phyloP scores from a whole-genome alignment of 805 yeast species.

The Lipomyces anomalus region DNA sequence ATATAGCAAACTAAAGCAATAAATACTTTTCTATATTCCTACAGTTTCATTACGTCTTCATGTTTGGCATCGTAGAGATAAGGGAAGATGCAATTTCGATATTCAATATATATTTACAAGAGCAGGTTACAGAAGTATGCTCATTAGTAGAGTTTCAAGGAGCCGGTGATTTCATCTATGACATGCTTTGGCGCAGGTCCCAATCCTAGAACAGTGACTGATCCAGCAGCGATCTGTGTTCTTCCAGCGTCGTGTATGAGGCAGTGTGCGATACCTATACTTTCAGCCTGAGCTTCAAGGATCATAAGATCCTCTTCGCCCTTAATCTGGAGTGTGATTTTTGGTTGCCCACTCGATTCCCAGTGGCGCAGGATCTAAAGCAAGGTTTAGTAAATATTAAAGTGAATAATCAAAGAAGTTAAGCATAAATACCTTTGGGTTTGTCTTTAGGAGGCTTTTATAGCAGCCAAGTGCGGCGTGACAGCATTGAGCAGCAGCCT shows the following conservation, averaged over 20 bases:
- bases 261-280: constrained; percentile 69
- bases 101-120: too few relatives aligned
- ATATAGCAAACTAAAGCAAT: background rate
- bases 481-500: constrained; percentile 94
- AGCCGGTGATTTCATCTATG: constrained; percentile 76
- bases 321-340: constrained; percentile 67
- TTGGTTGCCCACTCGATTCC: constrained; percentile 86
- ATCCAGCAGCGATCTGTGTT: constrained; percentile 93
- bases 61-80: too few relatives aligned
- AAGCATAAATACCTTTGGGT: constrained; percentile 53
- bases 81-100: too few relatives aligned
- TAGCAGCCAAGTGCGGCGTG: constrained; percentile 96
- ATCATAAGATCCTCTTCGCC: constrained; percentile 66
- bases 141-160: constrained; percentile 64
- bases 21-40: too few relatives aligned
- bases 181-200: constrained; percentile 90
- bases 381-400: too few relatives aligned
- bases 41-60: too few relatives aligned
- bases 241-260: constrained; percentile 95
- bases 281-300: constrained; percentile 73
- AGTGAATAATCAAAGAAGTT: too few relatives aligned
- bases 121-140: too few relatives aligned
- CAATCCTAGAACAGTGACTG: constrained; percentile 91
- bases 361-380: constrained; percentile 72
- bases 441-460: constrained; percentile 49